Evolutionary conservation across 2,329 filamentous ascomycete species (phyloP).

Genomic region (Aspergillus candidus): DNA sequence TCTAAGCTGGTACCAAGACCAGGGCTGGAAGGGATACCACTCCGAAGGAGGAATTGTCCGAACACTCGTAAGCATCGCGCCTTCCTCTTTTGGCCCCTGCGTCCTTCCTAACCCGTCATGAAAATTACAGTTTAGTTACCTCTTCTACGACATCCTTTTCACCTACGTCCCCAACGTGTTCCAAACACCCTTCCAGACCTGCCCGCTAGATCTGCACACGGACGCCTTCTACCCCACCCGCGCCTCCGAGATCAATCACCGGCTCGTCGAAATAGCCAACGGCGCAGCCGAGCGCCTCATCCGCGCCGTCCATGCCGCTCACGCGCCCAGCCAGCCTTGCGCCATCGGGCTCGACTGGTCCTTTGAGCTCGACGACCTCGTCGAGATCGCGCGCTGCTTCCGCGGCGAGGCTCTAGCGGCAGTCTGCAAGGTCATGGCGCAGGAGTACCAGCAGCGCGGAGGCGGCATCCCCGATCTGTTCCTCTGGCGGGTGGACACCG

Average conservation of each 20-base stretch:
- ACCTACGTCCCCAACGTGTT: constrained; percentile 94
- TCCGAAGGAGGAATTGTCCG: constrained; percentile 84
- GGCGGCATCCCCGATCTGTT: constrained; percentile 90
- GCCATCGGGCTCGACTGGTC: constrained; percentile 91
- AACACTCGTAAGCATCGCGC: constrained; percentile 53
- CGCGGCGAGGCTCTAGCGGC: constrained; percentile 71
- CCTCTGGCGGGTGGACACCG: constrained; percentile 62
- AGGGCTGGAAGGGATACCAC: constrained; percentile 94
- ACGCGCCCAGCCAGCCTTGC: constrained; percentile 68
- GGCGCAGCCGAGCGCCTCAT: constrained; percentile 66
- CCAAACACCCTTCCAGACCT: constrained; percentile 90
- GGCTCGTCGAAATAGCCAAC: constrained; percentile 81
- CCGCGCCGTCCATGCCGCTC: constrained; percentile 58
- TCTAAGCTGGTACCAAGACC: constrained; percentile 71
- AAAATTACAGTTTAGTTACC: constrained; percentile 58
- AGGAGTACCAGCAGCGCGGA: constrained; percentile 83
- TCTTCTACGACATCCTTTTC: constrained; percentile 92
- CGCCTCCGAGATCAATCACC: constrained; percentile 82
- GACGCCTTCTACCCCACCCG: constrained; percentile 84
- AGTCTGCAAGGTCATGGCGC: constrained; percentile 88
- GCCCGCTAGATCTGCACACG: constrained; percentile 84
- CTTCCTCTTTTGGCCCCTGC: neutral
- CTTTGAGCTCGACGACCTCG: constrained; percentile 69
- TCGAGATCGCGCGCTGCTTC: constrained; percentile 74
- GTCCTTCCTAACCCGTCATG: neutral